Base-by-base conservation (phyloP, 805 yeast species). In the Wickerhamomyces bovis region DNA sequence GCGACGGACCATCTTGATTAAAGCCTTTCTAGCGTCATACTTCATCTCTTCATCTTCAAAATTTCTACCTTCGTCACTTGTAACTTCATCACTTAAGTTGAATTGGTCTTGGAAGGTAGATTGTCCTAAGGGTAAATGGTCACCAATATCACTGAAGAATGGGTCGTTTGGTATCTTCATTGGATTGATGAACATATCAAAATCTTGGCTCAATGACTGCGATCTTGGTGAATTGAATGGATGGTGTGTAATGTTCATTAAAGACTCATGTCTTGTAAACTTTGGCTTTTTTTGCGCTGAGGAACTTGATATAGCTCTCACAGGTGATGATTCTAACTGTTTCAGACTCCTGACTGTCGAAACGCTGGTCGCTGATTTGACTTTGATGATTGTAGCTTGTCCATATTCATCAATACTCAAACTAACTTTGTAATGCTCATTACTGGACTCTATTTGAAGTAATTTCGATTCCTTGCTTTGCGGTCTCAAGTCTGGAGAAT, bases 21-120 rank as follows among this genome's bases (percentile, higher is more conserved):
- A 44, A 3, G 64, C 64, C 15, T 44, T 59, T 56, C 64, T 60
- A 10, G 64, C 64, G 47, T 60, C 64, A 46, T 38, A 51, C n/a
- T 41, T 53, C 38, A 45, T 41, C 20, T 26, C 44, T 4, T 58
- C 61, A 39, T 53, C 56, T 11, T 44, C 50, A n/a, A 44, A 26
- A 15, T 45, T 54, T 5, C 46, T 48, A 22, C 50, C 54, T 25
- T 50, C 50, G n/a, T 46, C 44, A 18, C 44, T 42, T 44, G 9
- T 43, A 46, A 7, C 45, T 44, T 20, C 44, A 40, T 10, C 33
- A 47, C 18, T 43, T 33, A 16, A 44, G 44, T 18, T 46, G 43
- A 10, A 44, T 18, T 23, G 43, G 33, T 6, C 42, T 16, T n/a
- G 33, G 21, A 20, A 19, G 18, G 11, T 11, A 10, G 5, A 33